Base-by-base conservation (phyloP, 257 asterid species). In the Forsythia viridissima region DNA sequence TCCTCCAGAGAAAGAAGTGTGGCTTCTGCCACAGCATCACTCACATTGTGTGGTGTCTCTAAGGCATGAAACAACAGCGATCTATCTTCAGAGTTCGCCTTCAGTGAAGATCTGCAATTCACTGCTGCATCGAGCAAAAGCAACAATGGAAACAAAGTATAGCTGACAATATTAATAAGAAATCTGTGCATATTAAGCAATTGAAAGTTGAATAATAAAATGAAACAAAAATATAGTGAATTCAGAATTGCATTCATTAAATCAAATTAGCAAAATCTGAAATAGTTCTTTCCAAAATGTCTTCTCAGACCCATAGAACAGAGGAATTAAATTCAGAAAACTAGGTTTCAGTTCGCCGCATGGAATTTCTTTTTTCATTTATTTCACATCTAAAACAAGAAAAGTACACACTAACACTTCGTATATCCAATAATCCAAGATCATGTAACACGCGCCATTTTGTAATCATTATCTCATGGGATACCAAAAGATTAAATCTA, bases 111-210 rank as follows among this genome's bases (percentile, higher is more conserved):
- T 82, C 97, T 87, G 83, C 89, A 87, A 41, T 86, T 87, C 39
- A 93, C 94, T 65, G 99, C 88, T 18, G 92, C 95, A 73, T 96
- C 97, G 86, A 88, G 86, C 75, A 96, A 90, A 77, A 92, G 92
- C 86, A 95, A 90, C 89, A 95, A 82, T 0, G 99, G 99, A 82
- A 93, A 92, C 92, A 92, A 84, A 39, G 88, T 85, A 78, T 89
- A 96, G 88, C 99, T 96, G 97, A 46, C 76, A 77, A 80, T 63
- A 16, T 43, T 15, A 74, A 63, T 39, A 42, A 84, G 65, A 43
- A 84, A 73, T 65, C 78, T 59, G 38, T 21, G 37, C 76, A 75
- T n/a, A 73, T 77, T n/a, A 73, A 75, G 57, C 76, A 79, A 80
- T 75, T 72, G 55, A 38, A 39, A 9, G 37, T 75, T 34, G 34